Evolutionary conservation across 106 monocot species (phyloP).

Genomic region (Iris macrosiphon): DNA sequence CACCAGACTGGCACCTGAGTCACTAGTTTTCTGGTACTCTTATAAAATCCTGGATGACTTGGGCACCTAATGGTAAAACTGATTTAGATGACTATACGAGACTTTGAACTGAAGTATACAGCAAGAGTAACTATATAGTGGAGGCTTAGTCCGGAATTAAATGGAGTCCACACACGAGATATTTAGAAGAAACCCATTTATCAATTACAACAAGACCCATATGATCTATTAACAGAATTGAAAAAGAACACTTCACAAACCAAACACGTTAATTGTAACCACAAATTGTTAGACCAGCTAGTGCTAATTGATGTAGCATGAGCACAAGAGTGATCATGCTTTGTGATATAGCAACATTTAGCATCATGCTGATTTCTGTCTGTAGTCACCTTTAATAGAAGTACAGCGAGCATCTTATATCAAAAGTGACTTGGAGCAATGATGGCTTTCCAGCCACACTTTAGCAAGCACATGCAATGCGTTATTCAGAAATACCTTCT

Average conservation of each 20-base stretch:
- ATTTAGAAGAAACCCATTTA: conserved; percentile 8
- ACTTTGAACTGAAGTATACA: conserved; percentile 33
- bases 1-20: conserved; percentile 18
- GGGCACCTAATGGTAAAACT: conserved; percentile 19
- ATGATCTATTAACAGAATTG: conserved; percentile 32
- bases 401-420: background rate
- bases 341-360: conserved; percentile 11
- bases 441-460: background rate
- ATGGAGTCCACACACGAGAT: conserved; percentile 12
- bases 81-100: conserved; percentile 21
- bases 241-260: conserved; percentile 16
- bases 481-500: too few species aligned
- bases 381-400: conserved; percentile 11
- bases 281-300: conserved; percentile 10
- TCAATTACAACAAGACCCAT: conserved; percentile 3
- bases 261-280: conserved; percentile 13
- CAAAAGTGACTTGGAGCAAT: background rate
- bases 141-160: conserved; percentile 18
- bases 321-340: conserved; percentile 12
- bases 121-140: conserved; percentile 22
- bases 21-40: conserved; percentile 22
- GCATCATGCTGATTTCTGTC: conserved; percentile 9
- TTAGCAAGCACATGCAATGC: too few species aligned
- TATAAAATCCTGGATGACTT: conserved; percentile 16
- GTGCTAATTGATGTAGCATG: conserved; percentile 9